phyloP scores from a whole-genome alignment of 768 basidiomycete species.

The Tricholoma hemisulphureum region DNA sequence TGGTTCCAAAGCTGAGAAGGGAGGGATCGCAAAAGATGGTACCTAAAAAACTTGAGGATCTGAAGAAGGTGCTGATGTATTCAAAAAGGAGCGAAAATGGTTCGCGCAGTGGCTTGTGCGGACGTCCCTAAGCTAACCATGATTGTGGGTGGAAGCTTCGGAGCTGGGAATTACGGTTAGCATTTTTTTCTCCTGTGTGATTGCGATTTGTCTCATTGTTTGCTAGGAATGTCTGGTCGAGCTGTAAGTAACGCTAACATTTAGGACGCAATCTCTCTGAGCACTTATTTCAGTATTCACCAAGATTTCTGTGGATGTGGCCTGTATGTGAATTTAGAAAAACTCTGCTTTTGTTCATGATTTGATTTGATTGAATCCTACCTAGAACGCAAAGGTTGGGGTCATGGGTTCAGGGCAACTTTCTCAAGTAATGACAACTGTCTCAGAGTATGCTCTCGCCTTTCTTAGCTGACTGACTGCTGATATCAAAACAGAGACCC shows the following conservation, averaged over 20 bases:
- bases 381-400: constrained; percentile 84
- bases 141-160: constrained; percentile 90
- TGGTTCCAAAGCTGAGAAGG: constrained; percentile 90
- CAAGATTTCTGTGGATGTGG: constrained; percentile 98
- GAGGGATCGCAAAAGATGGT: constrained; percentile 94
- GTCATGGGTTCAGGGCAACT: constrained; percentile 96
- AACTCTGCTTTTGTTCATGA: constrained; percentile 5
- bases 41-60: constrained; percentile 7
- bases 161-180: constrained; percentile 92
- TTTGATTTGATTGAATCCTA: constrained; percentile 7
- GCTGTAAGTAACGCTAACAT: constrained; percentile 58
- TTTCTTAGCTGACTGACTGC: neutral
- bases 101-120: constrained; percentile 90
- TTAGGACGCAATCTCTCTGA: neutral
- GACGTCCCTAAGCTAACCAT: constrained; percentile 95
- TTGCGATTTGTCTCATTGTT: neutral
- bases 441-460: constrained; percentile 62
- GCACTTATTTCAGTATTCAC: constrained; percentile 67
- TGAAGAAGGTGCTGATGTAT: neutral
- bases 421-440: constrained; percentile 88
- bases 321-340: constrained; percentile 61
- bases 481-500: constrained; percentile 57
- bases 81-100: constrained; percentile 84
- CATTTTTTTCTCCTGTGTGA: constrained; percentile 7
- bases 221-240: constrained; percentile 84